Percentiles rank a stretch among this genome's conserved stretches.
These are phyloP conservation scores for Glycine latifolia DNA, from an alignment of 306 rosid species.

Conservation along the genomic window DNA sequence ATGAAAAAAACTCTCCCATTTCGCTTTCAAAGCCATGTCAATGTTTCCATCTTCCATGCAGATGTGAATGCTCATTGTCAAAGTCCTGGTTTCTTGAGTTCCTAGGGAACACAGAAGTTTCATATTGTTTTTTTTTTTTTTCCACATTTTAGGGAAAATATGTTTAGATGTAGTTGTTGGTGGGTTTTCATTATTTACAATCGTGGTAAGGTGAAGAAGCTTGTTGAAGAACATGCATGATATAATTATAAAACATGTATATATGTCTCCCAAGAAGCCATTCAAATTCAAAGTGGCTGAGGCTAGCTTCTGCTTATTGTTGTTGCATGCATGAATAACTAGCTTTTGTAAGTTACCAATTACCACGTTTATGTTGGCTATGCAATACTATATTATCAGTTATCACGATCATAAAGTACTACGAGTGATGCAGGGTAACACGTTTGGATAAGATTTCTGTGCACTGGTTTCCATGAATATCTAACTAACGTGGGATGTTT, in stretches of 20 bases:
- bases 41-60: slow-evolving; percentile 27
- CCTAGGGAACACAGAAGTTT: slow-evolving; percentile 2
- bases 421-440: not conserved
- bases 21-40: slow-evolving; percentile 10
- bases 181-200: slow-evolving; percentile 4
- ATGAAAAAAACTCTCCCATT: slow-evolving; percentile 4
- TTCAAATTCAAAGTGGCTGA: not conserved
- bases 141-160: slow-evolving; percentile 22
- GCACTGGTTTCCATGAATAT: too few relatives aligned
- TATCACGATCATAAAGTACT: not conserved
- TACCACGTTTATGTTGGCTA: not conserved
- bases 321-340: not conserved
- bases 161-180: slow-evolving; percentile 19
- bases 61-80: slow-evolving; percentile 43
- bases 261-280: not conserved
- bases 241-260: not conserved
- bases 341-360: not conserved
- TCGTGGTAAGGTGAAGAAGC: slow-evolving; percentile 36
- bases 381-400: not conserved
- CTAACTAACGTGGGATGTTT: too few relatives aligned
- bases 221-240: slow-evolving; percentile 26
- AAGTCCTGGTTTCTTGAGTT: slow-evolving; percentile 11
- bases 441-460: not conserved
- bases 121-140: not conserved
- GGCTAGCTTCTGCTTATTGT: slow-evolving; percentile 16